Evolutionary conservation across 805 yeast species (phyloP).

Genomic region (Monosporozyma solicola): DNA sequence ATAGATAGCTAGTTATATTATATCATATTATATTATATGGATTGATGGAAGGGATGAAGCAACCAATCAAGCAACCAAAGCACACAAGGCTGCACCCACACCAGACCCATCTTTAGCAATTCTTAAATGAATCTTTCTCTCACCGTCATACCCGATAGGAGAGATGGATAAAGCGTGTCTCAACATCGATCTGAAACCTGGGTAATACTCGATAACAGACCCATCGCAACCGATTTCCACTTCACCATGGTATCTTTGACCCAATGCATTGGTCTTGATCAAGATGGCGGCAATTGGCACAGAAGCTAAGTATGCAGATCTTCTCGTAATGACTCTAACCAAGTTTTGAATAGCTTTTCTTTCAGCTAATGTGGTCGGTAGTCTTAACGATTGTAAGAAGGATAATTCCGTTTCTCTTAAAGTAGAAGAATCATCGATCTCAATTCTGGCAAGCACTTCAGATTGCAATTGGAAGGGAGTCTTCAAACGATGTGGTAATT

Average conservation of each 20-base stretch:
- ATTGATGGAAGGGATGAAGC: too few species aligned
- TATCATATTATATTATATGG: too few species aligned
- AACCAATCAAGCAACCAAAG: slow-evolving; percentile 33
- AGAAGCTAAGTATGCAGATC: slow-evolving; percentile 87
- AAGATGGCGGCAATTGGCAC: slow-evolving; percentile 82
- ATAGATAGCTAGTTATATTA: background rate
- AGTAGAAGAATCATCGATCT: slow-evolving; percentile 72
- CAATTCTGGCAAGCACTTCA: slow-evolving; percentile 77
- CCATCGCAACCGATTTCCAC: slow-evolving; percentile 96
- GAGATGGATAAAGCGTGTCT: slow-evolving; percentile 68
- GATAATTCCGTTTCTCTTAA: slow-evolving; percentile 63
- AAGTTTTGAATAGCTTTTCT: slow-evolving; percentile 62
- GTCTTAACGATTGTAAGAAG: slow-evolving; percentile 54
- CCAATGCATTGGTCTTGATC: slow-evolving; percentile 55
- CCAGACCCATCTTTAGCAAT: slow-evolving; percentile 95
- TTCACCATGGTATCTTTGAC: slow-evolving; percentile 48
- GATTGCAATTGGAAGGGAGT: slow-evolving; percentile 74
- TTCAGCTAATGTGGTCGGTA: slow-evolving; percentile 63
- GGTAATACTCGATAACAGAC: slow-evolving; percentile 86
- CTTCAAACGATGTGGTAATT: slow-evolving; percentile 49
- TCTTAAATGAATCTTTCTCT: slow-evolving; percentile 62
- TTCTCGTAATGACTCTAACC: slow-evolving; percentile 69
- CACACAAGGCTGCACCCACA: slow-evolving; percentile 95
- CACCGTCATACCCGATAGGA: slow-evolving; percentile 65
- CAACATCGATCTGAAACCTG: slow-evolving; percentile 73